phyloP scores from a whole-genome alignment of 73 alveolate genomes.

The Diophrys sp. region DNA sequence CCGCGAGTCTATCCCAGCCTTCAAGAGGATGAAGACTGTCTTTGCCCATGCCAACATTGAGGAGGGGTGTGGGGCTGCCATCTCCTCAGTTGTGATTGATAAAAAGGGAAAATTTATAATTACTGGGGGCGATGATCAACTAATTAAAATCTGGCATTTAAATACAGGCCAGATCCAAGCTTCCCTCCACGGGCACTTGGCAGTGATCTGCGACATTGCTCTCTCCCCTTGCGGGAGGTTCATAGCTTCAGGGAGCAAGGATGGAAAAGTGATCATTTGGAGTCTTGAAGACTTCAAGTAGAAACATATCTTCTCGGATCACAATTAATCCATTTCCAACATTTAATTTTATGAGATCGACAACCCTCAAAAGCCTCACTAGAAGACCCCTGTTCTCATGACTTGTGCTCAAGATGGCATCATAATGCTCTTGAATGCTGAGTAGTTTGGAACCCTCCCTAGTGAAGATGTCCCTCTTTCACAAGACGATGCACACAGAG shows the following conservation, averaged over 20 bases:
- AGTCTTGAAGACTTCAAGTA: constrained; percentile 10
- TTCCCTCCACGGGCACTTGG: constrained; percentile 54
- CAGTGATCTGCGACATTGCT: constrained; percentile 29
- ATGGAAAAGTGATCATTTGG: constrained; percentile 39
- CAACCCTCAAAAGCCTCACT: neutral
- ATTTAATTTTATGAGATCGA: constrained; percentile 25
- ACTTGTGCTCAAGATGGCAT: constrained; percentile 32
- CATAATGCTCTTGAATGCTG: constrained; percentile 12
- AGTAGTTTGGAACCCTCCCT: constrained; percentile 1
- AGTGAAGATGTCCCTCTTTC: neutral
- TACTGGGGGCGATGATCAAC: constrained; percentile 48
- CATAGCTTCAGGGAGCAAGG: constrained; percentile 44
- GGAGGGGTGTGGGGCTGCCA: constrained; percentile 28
- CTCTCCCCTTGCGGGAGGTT: constrained; percentile 33
- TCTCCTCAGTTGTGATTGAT: constrained; percentile 32
- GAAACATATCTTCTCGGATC: constrained; percentile 18
- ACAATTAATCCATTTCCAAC: constrained; percentile 17
- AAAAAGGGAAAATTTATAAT: constrained; percentile 25
- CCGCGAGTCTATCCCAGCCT: constrained; percentile 21
- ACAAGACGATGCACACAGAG: neutral
- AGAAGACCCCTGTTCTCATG: neutral
- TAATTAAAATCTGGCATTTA: constrained; percentile 41
- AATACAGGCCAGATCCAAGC: constrained; percentile 36
- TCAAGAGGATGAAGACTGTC: constrained; percentile 44
- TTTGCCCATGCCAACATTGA: constrained; percentile 41